Evolutionary conservation across 139 green algal species (phyloP).

Genomic region (Limnomonas spitsbergensis): DNA sequence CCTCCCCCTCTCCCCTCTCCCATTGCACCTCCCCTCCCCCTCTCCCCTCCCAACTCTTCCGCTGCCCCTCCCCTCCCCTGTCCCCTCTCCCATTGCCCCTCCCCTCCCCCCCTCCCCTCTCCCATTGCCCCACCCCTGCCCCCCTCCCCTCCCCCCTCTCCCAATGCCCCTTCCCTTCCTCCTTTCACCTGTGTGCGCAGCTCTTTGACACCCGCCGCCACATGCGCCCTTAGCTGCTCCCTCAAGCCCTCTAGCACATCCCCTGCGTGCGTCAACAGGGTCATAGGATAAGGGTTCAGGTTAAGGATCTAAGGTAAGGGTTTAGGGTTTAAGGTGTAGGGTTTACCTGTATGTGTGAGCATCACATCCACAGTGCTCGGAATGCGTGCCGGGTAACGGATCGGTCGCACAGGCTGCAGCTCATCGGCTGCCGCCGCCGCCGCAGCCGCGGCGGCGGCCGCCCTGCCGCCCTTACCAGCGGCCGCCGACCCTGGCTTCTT

Average conservation of each 20-base stretch:
- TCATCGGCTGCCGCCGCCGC: not conserved
- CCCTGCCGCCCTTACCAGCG: not conserved
- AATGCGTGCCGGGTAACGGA: slow-evolving; percentile 45
- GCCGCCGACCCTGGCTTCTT: not conserved
- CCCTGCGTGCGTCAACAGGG: not conserved
- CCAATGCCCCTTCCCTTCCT: no score
- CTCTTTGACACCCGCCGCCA: slow-evolving; percentile 31
- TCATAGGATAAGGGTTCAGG: no score
- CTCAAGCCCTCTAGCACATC: slow-evolving; percentile 33
- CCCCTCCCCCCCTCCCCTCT: no score
- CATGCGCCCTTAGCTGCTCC: slow-evolving; percentile 33
- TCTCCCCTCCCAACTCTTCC: no score
- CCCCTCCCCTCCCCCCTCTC: no score
- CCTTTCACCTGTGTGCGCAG: slow-evolving; percentile 47
- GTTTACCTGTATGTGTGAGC: slow-evolving; percentile 27
- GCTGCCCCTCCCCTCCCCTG: no score
- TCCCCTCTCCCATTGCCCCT: no score
- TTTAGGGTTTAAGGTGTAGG: no score
- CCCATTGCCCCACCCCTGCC: no score
- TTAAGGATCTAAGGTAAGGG: no score
- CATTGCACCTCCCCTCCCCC: no score
- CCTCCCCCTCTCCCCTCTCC: no score
- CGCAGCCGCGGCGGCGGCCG: not conserved
- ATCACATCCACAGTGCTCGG: slow-evolving; percentile 30
- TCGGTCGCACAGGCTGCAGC: slow-evolving; percentile 12